Base-by-base conservation (phyloP, 1,284 basidiomycete genomes). In the Entoloma clypeatum region DNA sequence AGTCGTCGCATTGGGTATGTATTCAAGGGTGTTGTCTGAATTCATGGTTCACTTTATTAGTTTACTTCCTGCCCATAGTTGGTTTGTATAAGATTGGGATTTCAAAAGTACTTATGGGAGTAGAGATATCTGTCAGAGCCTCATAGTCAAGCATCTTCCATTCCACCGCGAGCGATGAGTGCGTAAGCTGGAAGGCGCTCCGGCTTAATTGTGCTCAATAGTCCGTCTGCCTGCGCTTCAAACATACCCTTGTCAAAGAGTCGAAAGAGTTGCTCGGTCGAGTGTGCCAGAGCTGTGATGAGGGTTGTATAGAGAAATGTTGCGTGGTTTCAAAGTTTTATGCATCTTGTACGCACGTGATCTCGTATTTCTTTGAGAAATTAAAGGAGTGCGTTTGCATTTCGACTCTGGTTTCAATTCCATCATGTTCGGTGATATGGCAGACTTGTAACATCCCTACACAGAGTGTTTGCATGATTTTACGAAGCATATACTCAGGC, bases 111-210 rank as follows among this genome's bases (percentile, higher is more conserved):
- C 11, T 13, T 13, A 27, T 10, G 19, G 18, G 16, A 23, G 21
- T 17, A 38, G 7, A 19, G 31, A 31, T 25, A 36, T 40, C 11
- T 84, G 77, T 85, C 53, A 57, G 78, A 75, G 73, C 73, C 58
- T 51, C 81, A 82, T 80, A 85, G 81, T 85, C 81, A 81, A 85
- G 77, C 78, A 69, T 66, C 66, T 69, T 63, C 74, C 74, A 75
- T 61, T 55, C 69, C 72, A 67, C 59, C 59, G 61, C 55, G 52
- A 55, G 54, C 62, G 59, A 58, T 63, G 67, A 63, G 55, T 56
- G 60, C 59, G 50, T 52, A 52, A 55, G 63, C 67, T 74, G 60
- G 70, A 66, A 72, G 67, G 64, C 62, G 77, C 80, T 84, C 81
- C 82, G 82, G 81, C 82, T 85, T 85, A 85, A 81, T 81, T 83